These are phyloP conservation scores for Epicoccum sorghinum DNA, from an alignment of 2,329 filamentous ascomycete genomes.

Conservation along the genomic window DNA sequence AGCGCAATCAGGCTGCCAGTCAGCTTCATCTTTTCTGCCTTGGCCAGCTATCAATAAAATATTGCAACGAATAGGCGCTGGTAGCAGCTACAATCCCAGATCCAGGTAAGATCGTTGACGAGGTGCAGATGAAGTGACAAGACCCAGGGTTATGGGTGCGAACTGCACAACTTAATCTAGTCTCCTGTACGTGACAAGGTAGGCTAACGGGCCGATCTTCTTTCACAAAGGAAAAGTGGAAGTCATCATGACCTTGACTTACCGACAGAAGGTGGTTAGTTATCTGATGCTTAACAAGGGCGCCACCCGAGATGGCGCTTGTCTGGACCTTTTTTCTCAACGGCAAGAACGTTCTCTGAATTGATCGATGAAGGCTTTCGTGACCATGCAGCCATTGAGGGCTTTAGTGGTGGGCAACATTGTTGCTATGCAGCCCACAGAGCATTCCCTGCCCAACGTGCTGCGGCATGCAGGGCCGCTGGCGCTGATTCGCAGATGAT, in stretches of 20 bases:
- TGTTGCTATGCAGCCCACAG: slow-evolving; percentile 5
- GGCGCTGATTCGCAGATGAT: slow-evolving; percentile 10
- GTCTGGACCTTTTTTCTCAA: slow-evolving; percentile 16
- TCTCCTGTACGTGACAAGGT: slow-evolving; percentile 17
- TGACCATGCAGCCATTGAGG: slow-evolving; percentile 3
- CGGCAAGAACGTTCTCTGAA: slow-evolving; percentile 1
- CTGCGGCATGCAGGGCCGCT: slow-evolving; percentile 10
- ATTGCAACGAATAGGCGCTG: background rate
- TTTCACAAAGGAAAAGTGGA: background rate
- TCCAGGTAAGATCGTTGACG: slow-evolving; percentile 11
- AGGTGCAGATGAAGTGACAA: slow-evolving; percentile 12
- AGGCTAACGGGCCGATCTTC: slow-evolving; percentile 7
- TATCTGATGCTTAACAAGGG: slow-evolving; percentile 1
- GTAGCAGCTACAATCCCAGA: slow-evolving; percentile 11
- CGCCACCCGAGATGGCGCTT: slow-evolving; percentile 18
- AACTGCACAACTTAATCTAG: slow-evolving; percentile 25
- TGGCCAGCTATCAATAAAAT: slow-evolving; percentile 9
- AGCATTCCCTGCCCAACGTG: slow-evolving; percentile 7
- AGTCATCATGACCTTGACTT: background rate
- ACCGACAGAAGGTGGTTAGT: background rate
- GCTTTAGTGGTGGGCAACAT: slow-evolving; percentile 2
- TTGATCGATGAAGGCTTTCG: background rate
- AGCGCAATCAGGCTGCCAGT: slow-evolving; percentile 22
- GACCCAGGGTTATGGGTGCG: slow-evolving; percentile 25
- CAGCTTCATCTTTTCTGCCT: slow-evolving; percentile 21